These are phyloP conservation scores for Pseudogymnoascus sp. DNA, from an alignment of 2,329 filamentous ascomycete species.

Conservation along the genomic window DNA sequence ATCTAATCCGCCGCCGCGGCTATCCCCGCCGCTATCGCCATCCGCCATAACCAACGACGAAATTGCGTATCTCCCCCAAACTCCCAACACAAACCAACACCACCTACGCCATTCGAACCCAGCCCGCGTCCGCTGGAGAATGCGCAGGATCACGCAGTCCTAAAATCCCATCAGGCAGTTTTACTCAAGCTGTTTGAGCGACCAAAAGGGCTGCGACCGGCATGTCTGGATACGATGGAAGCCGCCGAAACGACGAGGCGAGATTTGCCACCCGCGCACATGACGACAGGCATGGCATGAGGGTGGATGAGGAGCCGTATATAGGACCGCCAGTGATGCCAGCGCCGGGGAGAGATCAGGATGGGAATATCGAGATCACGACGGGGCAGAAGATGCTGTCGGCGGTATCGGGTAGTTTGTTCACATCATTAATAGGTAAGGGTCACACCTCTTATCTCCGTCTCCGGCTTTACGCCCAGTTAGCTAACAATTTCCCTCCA, in stretches of 20 bases:
- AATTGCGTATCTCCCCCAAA: background rate
- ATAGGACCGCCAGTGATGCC: background rate
- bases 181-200: background rate
- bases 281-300: background rate
- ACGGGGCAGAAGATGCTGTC: conserved; percentile 89
- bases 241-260: background rate
- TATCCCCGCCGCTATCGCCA: background rate
- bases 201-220: conserved; percentile 1
- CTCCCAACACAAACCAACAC: background rate
- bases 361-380: conserved; percentile 57
- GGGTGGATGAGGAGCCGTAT: background rate
- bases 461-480: background rate
- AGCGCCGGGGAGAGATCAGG: conserved; percentile 21
- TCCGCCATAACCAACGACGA: background rate
- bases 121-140: background rate
- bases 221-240: conserved; percentile 14
- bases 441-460: background rate
- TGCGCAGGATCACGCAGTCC: background rate
- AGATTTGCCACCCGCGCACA: background rate
- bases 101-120: background rate
- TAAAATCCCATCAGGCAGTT: conserved; percentile 3
- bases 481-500: conserved; percentile 29
- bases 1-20: background rate
- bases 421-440: conserved; percentile 80
- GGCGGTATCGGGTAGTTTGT: conserved; percentile 78